Evolutionary conservation across 1,284 basidiomycete genomes (phyloP), one percentile per base, ranked within the genome.

Genomic region (Anthracocystis panici-leucophaei): DNA sequence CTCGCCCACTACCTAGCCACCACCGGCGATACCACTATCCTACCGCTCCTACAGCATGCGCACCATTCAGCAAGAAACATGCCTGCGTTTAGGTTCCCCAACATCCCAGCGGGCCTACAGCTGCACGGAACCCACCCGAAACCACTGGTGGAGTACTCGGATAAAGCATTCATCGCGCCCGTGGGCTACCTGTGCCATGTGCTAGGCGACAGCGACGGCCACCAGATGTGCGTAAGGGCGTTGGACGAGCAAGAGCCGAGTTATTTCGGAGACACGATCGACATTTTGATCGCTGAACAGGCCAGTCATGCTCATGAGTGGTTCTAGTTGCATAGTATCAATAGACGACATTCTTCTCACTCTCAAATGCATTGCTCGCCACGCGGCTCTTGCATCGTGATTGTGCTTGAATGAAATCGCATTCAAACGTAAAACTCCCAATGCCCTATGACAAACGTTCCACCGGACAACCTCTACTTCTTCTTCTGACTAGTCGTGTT

Each of bases 401-500:
- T 33, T 33, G 35, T 3, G 18, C 23, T 4, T 33, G 7, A 18
- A 49, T 18, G 29, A 16, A 6, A 25, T 16, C 27, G 44, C 44
- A 46, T 46, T 5, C 23, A 23, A 46, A 16, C 5, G 35, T 38
- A 16, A 16, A 33, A 33, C 5, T 11, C 29, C 9, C 29, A 29
- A 29, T 29, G 29, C 5, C 29, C 29, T 9, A 29, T n/a, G 27
- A 33, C 5, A 33, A 33, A 33, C 2, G 2, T 33, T 10, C 6
- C 6, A 11, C 6, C 11, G 10, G 11, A 38, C 35, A 7, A 3
- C 14, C 12, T 38, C 64, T 78, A 77, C 82, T 91, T 89, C 81
- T 91, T 89, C 87, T 92, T 91, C 61, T 92, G 80, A 52, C 88
- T 80, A 14, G 84, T 82, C 11, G 82, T 82, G 59, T 77, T 88